Conservation (phyloP, 1,284 basidiomycete species). For the Bondarzewia mesenterica region DNA sequence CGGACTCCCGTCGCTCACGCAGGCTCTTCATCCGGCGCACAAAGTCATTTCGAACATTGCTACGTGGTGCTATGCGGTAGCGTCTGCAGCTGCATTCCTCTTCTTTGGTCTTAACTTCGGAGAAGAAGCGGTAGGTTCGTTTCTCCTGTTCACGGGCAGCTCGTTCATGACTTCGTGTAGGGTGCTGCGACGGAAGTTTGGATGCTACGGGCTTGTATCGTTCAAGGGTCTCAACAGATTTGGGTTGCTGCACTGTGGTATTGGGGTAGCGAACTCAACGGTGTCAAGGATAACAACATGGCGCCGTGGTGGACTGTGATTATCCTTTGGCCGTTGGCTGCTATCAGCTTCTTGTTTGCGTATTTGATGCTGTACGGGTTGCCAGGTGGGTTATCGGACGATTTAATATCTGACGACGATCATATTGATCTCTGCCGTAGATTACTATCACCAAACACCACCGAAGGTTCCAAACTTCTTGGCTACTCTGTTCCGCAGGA, state of each 20-base stretch:
- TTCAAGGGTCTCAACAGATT: constrained; percentile 88
- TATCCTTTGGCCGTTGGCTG: constrained; percentile 76
- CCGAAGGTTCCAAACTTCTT: constrained; percentile 91
- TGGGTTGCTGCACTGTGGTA: constrained; percentile 94
- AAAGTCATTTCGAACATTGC: constrained; percentile 66
- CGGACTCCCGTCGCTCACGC: constrained; percentile 71
- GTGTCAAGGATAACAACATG: constrained; percentile 34
- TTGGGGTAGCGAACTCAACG: constrained; percentile 80
- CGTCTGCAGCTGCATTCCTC: constrained; percentile 81
- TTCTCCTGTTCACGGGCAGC: no score
- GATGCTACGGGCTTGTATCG: constrained; percentile 82
- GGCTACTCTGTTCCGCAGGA: constrained; percentile 79
- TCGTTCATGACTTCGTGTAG: constrained; percentile 29
- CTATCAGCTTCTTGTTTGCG: constrained; percentile 67
- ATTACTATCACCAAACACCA: constrained; percentile 83
- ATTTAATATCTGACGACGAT: constrained; percentile 7
- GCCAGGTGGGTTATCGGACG: constrained; percentile 46
- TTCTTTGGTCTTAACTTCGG: constrained; percentile 95
- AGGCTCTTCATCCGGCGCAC: constrained; percentile 55
- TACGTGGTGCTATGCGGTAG: constrained; percentile 85
- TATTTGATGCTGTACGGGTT: constrained; percentile 81
- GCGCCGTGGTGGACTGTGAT: constrained; percentile 80
- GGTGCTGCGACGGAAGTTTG: constrained; percentile 89
- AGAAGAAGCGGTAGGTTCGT: constrained; percentile 73
- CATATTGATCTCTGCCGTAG: constrained; percentile 26